phyloP scores from a whole-genome alignment of 257 asterid genomes.

The Nicotiana noctiflora region DNA sequence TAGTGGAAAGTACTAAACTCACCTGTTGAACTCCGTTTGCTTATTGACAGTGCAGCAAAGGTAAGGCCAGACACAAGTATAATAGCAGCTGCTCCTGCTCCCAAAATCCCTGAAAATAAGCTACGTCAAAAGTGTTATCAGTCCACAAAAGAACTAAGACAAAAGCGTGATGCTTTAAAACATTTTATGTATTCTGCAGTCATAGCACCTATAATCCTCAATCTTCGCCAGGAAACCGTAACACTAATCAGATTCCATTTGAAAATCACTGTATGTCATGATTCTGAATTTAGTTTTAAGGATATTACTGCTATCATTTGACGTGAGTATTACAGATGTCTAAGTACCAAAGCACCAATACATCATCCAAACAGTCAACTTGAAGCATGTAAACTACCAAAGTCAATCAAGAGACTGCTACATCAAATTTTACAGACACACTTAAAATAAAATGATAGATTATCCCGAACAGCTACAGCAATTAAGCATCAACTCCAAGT shows the following conservation, averaged over 20 bases:
- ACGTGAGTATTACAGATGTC: background rate
- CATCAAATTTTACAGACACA: background rate
- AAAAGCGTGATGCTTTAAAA: background rate
- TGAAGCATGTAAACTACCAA: background rate
- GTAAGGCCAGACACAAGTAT: slow-evolving; percentile 72
- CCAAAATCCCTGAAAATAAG: slow-evolving; percentile 70
- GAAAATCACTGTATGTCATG: background rate
- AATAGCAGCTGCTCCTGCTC: slow-evolving; percentile 70
- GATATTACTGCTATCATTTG: background rate
- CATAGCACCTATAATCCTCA: background rate
- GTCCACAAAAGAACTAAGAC: slow-evolving; percentile 28
- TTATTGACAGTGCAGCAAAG: slow-evolving; percentile 55
- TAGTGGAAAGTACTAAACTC: slow-evolving; percentile 24
- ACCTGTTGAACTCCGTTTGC: slow-evolving; percentile 56
- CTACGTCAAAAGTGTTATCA: slow-evolving; percentile 58
- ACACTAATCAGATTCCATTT: background rate
- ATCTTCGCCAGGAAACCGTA: background rate
- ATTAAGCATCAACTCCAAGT: background rate
- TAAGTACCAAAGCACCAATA: background rate
- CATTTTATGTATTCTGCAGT: background rate
- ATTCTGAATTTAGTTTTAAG: background rate
- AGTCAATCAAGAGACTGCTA: background rate
- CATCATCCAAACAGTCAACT: background rate
- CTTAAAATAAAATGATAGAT: background rate
- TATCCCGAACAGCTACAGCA: background rate